Base-by-base conservation (phyloP, 2,329 filamentous ascomycete species). In the Cordyceps cateniannulata region DNA sequence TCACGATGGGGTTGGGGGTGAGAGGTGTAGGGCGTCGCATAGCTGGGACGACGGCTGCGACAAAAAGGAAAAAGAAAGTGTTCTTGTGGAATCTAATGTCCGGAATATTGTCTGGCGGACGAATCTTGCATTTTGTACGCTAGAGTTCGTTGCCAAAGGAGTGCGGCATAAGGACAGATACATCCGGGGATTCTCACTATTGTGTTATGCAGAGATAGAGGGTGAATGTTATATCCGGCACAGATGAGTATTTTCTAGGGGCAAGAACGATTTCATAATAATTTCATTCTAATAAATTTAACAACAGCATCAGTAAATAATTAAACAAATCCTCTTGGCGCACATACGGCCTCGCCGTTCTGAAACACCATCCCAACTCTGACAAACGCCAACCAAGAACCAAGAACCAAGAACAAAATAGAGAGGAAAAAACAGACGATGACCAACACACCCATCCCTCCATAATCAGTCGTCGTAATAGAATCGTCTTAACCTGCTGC, bases 31-130 rank as follows among this genome's bases (percentile, higher is more conserved):
- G 22, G n/a, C 35, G 56, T 59, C 56, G 56, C 56, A 44, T 20
- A 51, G 49, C 57, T 50, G 57, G 57, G 57, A 59, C 57, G 57
- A 47, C 8, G 20, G 20, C n/a, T 59, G 48, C 20, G 48, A 24
- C 57, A 38, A 35, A 35, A 35, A 14, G 32, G 10, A 35, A 35
- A 12, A 12, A 35, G 14, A 35, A 35, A 35, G 10, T 12, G 32
- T 35, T 35, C 2, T 35, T 35, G 12, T 10, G 32, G 32, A 35
- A 14, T 35, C 32, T 35, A 35, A 35, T 35, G 14, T 35, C 32
- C 32, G 9, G 4, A 14, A 3, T 35, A 14, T 10, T 9, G 10
- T 12, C 10, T 35, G 32, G 32, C 10, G 32, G 32, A 35, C 32
- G 32, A 35, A 14, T 14, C 32, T 9, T 14, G 32, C 32, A 35